Conservation (phyloP, 192 early-diverging fungal genomes). For the Entomortierella chlamydospora region DNA sequence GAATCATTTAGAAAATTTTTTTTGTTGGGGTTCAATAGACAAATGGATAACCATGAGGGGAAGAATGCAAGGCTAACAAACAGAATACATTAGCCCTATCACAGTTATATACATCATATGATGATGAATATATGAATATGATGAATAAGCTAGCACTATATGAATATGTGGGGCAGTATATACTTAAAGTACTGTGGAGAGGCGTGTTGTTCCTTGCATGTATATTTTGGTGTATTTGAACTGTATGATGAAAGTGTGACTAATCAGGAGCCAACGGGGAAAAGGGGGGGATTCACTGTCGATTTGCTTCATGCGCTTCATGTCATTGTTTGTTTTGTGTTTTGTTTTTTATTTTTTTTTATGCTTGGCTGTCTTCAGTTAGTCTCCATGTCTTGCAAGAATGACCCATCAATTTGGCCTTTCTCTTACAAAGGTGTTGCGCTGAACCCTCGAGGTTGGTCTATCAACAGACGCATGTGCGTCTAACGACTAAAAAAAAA, state of each 20-base stretch:
- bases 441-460: too few relatives aligned
- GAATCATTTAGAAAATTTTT: not conserved
- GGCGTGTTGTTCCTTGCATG: conserved; percentile 3
- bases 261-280: conserved; percentile 4
- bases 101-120: not conserved
- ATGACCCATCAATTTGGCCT: too few relatives aligned
- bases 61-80: not conserved
- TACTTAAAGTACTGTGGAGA: too few relatives aligned
- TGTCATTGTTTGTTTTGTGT: not conserved
- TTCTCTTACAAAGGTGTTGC: too few relatives aligned
- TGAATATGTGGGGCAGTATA: not conserved
- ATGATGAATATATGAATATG: not conserved
- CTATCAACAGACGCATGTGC: too few relatives aligned
- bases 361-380: not conserved
- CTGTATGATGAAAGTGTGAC: conserved; percentile 15
- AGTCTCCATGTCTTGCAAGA: too few relatives aligned
- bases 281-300: not conserved
- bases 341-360: not conserved
- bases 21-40: not conserved
- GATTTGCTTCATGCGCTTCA: not conserved
- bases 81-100: not conserved
- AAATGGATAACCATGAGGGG: too few relatives aligned
- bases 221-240: too few relatives aligned
- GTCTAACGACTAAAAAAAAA: too few relatives aligned
- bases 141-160: not conserved